Evolutionary conservation across 2,329 filamentous ascomycete species (phyloP).

Genomic region (Colletotrichum endophyticum): DNA sequence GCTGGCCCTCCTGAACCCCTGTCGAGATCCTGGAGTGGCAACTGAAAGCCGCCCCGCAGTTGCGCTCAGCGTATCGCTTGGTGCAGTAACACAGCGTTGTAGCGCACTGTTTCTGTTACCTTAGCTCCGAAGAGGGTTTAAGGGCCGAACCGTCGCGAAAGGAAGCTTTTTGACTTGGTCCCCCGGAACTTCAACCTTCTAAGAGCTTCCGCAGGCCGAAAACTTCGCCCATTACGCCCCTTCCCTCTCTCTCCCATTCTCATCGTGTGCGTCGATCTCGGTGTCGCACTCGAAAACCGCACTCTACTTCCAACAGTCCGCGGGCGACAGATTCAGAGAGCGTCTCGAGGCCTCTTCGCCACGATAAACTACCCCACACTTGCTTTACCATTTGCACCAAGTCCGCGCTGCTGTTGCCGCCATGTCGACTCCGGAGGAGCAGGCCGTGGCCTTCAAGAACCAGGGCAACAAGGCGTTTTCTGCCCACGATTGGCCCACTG

Average conservation of each 20-base stretch:
- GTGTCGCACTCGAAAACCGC: not conserved
- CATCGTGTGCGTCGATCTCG: not conserved
- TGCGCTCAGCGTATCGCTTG: not conserved
- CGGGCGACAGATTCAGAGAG: not conserved
- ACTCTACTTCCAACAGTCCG: not conserved
- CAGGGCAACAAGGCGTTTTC: slow-evolving; percentile 94
- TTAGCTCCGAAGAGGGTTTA: slow-evolving; percentile 16
- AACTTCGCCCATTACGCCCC: slow-evolving; percentile 1
- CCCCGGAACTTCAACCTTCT: slow-evolving; percentile 15
- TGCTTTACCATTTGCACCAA: not conserved
- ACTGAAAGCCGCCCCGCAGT: not conserved
- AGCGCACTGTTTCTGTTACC: slow-evolving; percentile 10
- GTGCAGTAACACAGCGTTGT: not conserved
- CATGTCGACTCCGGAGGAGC: slow-evolving; percentile 58
- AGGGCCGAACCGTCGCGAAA: slow-evolving; percentile 18
- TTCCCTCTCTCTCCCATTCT: not conserved
- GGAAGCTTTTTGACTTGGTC: slow-evolving; percentile 14
- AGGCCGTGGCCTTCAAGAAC: slow-evolving; percentile 86
- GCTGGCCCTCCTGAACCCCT: not conserved
- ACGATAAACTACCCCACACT: slow-evolving; percentile 11
- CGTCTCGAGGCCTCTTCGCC: not conserved
- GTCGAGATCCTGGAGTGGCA: slow-evolving; percentile 8
- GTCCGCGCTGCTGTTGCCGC: not conserved
- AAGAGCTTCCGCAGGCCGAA: slow-evolving; percentile 17
- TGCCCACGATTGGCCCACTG: slow-evolving; percentile 82